phyloP scores from a whole-genome alignment of 305 asterid genomes.

The Fraxinus latifolia region DNA sequence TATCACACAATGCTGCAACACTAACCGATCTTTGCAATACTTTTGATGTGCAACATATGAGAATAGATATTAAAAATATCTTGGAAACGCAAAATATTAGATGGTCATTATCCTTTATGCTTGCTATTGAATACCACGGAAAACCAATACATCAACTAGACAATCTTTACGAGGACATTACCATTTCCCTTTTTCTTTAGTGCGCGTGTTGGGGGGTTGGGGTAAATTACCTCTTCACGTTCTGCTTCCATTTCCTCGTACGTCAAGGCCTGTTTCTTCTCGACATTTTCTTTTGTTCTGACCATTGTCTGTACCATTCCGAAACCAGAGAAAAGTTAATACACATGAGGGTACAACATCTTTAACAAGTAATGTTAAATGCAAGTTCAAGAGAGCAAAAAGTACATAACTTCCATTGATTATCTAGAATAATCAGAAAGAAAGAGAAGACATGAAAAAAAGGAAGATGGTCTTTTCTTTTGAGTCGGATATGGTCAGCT shows the following conservation, averaged over 20 bases:
- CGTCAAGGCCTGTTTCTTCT: slow-evolving; percentile 93
- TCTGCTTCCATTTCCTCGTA: slow-evolving; percentile 96
- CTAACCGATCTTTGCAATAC: neutral
- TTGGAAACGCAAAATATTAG: neutral
- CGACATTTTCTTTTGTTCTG: slow-evolving; percentile 86
- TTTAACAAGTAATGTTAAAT: neutral
- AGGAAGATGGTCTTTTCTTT: neutral
- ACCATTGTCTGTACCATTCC: slow-evolving; percentile 57
- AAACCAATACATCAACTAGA: neutral
- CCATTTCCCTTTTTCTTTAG: neutral
- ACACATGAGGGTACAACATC: slow-evolving; percentile 8
- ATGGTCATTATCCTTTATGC: neutral
- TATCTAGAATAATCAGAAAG: slow-evolving; percentile 15
- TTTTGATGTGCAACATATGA: neutral
- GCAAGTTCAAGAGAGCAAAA: neutral
- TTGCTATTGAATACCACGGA: neutral
- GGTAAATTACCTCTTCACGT: slow-evolving; percentile 79
- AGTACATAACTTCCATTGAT: slow-evolving; percentile 2
- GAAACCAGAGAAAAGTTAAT: slow-evolving; percentile 20
- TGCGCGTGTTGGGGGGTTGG: slow-evolving; percentile 15
- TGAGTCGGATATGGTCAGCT: slow-evolving; percentile 5
- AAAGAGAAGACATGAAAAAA: neutral
- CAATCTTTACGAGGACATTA: neutral
- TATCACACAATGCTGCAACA: neutral
- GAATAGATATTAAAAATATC: neutral